These are phyloP conservation scores for Aspergillus sp. DNA, from an alignment of 2,329 filamentous ascomycete species.

Conservation along the genomic window DNA sequence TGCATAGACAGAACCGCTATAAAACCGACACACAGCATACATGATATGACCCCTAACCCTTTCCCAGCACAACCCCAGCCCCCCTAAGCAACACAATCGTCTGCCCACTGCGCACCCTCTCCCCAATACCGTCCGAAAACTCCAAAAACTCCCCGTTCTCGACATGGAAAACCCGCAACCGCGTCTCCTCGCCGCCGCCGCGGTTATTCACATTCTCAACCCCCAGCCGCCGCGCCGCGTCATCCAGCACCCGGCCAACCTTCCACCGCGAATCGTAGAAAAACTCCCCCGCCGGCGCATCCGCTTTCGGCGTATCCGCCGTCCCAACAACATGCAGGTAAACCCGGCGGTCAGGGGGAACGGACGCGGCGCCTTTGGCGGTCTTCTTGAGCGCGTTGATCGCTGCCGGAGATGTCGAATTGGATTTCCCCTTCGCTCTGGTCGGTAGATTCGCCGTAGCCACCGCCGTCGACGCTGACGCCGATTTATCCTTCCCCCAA, in stretches of 20 bases:
- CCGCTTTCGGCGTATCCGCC: constrained; percentile 71
- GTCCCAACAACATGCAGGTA: constrained; percentile 88
- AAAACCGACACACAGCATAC: too few relatives aligned
- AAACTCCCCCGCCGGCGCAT: constrained; percentile 72
- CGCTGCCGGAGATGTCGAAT: constrained; percentile 57
- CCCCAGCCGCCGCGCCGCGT: constrained; percentile 33
- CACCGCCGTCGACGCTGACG: too few relatives aligned
- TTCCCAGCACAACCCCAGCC: constrained; percentile 64
- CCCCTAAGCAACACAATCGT: constrained; percentile 82
- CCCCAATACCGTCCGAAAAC: constrained; percentile 77
- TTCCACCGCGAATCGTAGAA: constrained; percentile 80
- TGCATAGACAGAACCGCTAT: too few relatives aligned
- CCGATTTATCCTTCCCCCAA: constrained; percentile 69
- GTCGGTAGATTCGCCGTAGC: constrained; percentile 54
- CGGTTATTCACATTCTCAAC: constrained; percentile 40
- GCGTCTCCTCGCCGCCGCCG: constrained; percentile 50
- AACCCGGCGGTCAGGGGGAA: constrained; percentile 72
- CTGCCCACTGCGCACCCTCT: constrained; percentile 64
- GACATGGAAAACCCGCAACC: constrained; percentile 82
- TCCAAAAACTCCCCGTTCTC: constrained; percentile 79
- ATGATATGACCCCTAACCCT: too few relatives aligned
- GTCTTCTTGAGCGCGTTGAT: constrained; percentile 72
- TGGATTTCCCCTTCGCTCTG: constrained; percentile 43
- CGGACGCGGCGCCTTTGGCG: constrained; percentile 80
- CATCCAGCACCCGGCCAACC: constrained; percentile 56